phyloP scores from a whole-genome alignment of 805 yeast genomes.

The Candida alai region DNA sequence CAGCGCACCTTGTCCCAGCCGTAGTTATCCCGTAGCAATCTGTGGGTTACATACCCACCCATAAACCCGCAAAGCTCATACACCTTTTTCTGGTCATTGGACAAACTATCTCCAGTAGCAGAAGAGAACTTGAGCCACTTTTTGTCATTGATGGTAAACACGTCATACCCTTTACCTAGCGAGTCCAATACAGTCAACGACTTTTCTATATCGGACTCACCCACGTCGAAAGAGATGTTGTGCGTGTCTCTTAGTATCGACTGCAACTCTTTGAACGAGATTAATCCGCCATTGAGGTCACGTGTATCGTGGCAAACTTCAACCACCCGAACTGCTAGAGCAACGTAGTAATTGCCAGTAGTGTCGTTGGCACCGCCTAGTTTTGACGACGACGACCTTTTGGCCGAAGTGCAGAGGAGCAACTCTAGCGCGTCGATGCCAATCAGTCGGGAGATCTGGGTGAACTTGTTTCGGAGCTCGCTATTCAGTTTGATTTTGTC shows the following conservation, averaged over 20 bases:
- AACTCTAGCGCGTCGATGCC: conserved; percentile 78
- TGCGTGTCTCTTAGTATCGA: conserved; percentile 23
- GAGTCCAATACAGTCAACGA: conserved; percentile 50
- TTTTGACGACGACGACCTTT: conserved; percentile 20
- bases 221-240: conserved; percentile 27
- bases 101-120: conserved; percentile 22
- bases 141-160: conserved; percentile 54
- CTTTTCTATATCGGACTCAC: conserved; percentile 50
- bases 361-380: conserved; percentile 22
- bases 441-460: conserved; percentile 69
- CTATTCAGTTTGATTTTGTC: conserved; percentile 61
- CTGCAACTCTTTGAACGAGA: conserved; percentile 48
- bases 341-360: conserved; percentile 56
- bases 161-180: conserved; percentile 70
- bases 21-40: conserved; percentile 67
- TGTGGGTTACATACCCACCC: conserved; percentile 66
- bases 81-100: conserved; percentile 63
- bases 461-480: conserved; percentile 65
- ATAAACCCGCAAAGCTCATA: conserved; percentile 72
- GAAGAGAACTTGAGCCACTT: conserved; percentile 44
- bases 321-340: conserved; percentile 67
- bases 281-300: conserved; percentile 77
- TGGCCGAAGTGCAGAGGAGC: conserved; percentile 15
- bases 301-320: conserved; percentile 71
- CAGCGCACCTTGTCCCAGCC: conserved; percentile 68